Percentiles rank a stretch among this genome's conserved stretches.
These are phyloP conservation scores for Lactarius hengduanensis DNA, from an alignment of 768 basidiomycete genomes.

Conservation along the genomic window DNA sequence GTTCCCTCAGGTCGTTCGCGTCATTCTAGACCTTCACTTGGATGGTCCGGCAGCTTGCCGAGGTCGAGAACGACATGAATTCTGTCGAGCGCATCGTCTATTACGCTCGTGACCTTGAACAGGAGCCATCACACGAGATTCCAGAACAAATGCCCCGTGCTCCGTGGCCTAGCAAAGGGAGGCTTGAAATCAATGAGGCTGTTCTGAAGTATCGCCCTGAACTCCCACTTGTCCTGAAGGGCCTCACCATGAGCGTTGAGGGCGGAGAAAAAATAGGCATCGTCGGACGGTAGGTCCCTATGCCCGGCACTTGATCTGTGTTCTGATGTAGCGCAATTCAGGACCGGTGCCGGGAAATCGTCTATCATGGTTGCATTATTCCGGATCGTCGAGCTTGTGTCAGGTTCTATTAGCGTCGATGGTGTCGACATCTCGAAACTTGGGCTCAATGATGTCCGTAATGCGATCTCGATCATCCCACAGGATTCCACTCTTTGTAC, in stretches of 20 bases:
- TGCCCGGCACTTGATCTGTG: conserved; percentile 6
- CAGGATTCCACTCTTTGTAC: conserved; percentile 57
- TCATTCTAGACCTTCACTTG: conserved; percentile 57
- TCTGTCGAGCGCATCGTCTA: conserved; percentile 82
- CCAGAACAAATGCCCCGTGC: conserved; percentile 56
- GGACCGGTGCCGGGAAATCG: conserved; percentile 85
- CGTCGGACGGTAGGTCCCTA: conserved; percentile 56
- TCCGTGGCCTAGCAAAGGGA: conserved; percentile 74
- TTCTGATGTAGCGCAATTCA: conserved; percentile 20
- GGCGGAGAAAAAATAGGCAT: conserved; percentile 92
- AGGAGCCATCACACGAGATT: conserved; percentile 72
- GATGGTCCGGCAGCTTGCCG: conserved; percentile 74
- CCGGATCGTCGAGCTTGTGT: conserved; percentile 75
- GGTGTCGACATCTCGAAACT: conserved; percentile 80
- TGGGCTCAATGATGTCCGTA: conserved; percentile 72
- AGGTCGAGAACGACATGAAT: conserved; percentile 94
- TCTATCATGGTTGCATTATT: conserved; percentile 88
- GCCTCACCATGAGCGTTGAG: conserved; percentile 64
- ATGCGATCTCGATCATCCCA: conserved; percentile 73
- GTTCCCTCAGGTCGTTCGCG: conserved; percentile 2
- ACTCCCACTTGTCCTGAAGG: conserved; percentile 85
- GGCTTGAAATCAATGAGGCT: conserved; percentile 71
- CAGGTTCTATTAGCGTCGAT: conserved; percentile 77
- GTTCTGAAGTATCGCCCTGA: conserved; percentile 83
- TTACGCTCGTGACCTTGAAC: conserved; percentile 77